Evolutionary conservation across 495 filamentous ascomycete genomes (phyloP).

Genomic region (Xylaria telfairii): DNA sequence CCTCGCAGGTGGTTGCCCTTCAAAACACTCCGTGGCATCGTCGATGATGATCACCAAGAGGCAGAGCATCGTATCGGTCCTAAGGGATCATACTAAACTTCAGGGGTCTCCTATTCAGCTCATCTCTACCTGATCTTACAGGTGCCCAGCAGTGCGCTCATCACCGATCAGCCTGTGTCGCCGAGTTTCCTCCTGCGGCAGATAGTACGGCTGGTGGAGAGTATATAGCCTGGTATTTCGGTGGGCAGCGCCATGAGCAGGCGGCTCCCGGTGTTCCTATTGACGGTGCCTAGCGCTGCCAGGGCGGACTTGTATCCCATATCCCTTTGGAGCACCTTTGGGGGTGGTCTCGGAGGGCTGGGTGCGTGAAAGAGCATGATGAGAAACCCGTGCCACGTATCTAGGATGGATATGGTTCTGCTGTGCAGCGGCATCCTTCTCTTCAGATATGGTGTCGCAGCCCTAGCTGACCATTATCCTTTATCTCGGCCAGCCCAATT

Average conservation of each 20-base stretch:
- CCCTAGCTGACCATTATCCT: not conserved
- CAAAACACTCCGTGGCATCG: constrained; percentile 8
- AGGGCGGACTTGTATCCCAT: not conserved
- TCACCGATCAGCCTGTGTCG: constrained; percentile 17
- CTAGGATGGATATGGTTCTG: not conserved
- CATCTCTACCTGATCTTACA: constrained; percentile 11
- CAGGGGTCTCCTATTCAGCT: constrained; percentile 15
- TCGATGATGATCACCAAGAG: constrained; percentile 15
- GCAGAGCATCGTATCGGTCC: not conserved
- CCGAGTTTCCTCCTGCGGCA: constrained; percentile 20
- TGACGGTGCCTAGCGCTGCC: constrained; percentile 8
- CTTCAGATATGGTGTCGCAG: constrained; percentile 10
- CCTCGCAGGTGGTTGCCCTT: constrained; percentile 7
- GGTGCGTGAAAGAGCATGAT: constrained; percentile 11
- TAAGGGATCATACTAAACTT: constrained; percentile 6
- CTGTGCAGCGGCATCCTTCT: constrained; percentile 1
- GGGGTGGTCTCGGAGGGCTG: not conserved
- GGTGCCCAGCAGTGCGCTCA: constrained; percentile 7
- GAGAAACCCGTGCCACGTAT: constrained; percentile 6
- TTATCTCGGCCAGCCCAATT: constrained; percentile 5
- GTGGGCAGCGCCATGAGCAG: constrained; percentile 10
- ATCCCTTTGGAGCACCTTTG: not conserved
- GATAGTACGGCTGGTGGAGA: constrained; percentile 23
- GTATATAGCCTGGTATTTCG: constrained; percentile 24
- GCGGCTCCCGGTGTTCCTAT: constrained; percentile 24